phyloP scores from a whole-genome alignment of 441 rosid species.

The Aquilaria agallochum region DNA sequence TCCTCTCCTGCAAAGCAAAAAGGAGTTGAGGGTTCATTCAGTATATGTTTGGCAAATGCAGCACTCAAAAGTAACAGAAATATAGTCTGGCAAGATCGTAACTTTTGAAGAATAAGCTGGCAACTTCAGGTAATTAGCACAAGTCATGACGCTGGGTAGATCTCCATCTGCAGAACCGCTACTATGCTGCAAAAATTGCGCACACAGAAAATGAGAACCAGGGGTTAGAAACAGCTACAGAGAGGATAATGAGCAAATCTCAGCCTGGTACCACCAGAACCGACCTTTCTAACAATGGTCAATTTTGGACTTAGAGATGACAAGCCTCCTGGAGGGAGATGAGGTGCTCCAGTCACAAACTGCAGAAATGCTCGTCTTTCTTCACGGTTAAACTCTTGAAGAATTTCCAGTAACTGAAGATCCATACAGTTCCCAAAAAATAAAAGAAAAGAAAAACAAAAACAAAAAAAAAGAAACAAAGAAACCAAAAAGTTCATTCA shows the following conservation, averaged over 20 bases:
- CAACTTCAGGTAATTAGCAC: conserved; percentile 94
- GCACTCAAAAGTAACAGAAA: not conserved
- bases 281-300: conserved; percentile 93
- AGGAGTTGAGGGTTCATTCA: too few relatives aligned
- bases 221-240: not conserved
- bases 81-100: conserved; percentile 18
- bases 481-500: not conserved
- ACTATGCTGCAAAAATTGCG: conserved; percentile 51
- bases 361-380: conserved; percentile 83
- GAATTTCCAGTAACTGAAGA: conserved; percentile 73
- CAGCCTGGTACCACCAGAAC: not conserved
- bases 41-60: too few relatives aligned
- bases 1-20: conserved; percentile 66
- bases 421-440: conserved; percentile 12
- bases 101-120: conserved; percentile 96
- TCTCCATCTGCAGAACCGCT: conserved; percentile 67
- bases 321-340: conserved; percentile 95
- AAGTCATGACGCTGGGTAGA: conserved; percentile 98
- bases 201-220: conserved; percentile 5
- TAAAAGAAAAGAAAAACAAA: not conserved
- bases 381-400: conserved; percentile 62
- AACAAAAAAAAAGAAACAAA: conserved; percentile 7
- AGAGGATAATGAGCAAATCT: not conserved
- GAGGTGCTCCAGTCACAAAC: conserved; percentile 95
- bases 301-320: conserved; percentile 90